Percentiles rank a stretch among this genome's conserved stretches.
These are phyloP conservation scores for Actinomortierella ambigua DNA, from an alignment of 371 early-diverging fungal genomes.

Conservation along the genomic window DNA sequence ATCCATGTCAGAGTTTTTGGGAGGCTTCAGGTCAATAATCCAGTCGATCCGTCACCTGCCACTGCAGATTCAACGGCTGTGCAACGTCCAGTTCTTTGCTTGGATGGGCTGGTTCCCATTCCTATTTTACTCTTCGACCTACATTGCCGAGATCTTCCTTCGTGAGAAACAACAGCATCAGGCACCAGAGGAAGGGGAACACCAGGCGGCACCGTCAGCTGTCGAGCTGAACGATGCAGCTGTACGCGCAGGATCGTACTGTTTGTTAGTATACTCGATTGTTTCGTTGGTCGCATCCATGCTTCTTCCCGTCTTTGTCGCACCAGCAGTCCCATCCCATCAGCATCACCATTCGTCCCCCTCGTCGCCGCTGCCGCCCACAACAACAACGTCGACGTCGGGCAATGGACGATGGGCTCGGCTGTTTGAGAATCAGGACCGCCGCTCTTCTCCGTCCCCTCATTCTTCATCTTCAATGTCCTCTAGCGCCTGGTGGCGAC, in stretches of 20 bases:
- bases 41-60: constrained; percentile 68
- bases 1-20: constrained; percentile 17
- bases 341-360: too few species aligned
- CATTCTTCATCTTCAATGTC: constrained; percentile 2
- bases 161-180: constrained; percentile 20
- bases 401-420: too few species aligned
- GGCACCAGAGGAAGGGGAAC: constrained; percentile 4
- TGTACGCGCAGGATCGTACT: constrained; percentile 85
- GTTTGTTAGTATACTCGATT: constrained; percentile 80
- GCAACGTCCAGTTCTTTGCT: constrained; percentile 89
- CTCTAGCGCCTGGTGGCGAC: not conserved
- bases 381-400: too few species aligned
- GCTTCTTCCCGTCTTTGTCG: constrained; percentile 65
- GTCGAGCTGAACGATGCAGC: constrained; percentile 66
- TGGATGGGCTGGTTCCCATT: constrained; percentile 98
- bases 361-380: too few species aligned
- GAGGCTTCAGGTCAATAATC: constrained; percentile 29
- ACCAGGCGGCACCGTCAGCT: constrained; percentile 24
- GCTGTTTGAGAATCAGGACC: too few species aligned
- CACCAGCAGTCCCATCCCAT: constrained; percentile 23
- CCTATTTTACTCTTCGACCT: constrained; percentile 87
- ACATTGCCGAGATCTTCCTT: constrained; percentile 72
- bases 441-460: too few species aligned
- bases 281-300: constrained; percentile 76
- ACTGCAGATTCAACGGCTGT: constrained; percentile 71